Conservation (phyloP, 2,329 filamentous ascomycete species). For the Lizonia empirigonia region DNA sequence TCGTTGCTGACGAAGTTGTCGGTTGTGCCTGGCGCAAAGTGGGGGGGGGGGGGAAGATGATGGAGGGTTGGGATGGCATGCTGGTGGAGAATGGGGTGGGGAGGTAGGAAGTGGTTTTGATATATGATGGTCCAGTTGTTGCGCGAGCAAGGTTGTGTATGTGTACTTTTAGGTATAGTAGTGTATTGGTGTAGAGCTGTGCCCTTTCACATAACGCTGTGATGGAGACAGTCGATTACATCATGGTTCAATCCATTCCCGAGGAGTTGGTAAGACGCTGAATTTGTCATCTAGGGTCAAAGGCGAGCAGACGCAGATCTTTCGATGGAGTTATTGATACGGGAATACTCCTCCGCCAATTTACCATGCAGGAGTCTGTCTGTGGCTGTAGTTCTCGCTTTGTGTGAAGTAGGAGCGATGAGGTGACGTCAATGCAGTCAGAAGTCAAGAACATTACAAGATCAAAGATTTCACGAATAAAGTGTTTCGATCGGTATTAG, state of each 20-base stretch:
- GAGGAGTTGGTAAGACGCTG: not conserved
- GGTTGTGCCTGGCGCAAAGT: conserved; percentile 45
- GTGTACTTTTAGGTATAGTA: not conserved
- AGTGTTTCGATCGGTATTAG: conserved; percentile 15
- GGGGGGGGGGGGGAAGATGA: conserved; percentile 36
- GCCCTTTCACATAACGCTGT: not conserved
- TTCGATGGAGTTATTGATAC: not conserved
- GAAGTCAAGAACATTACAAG: not conserved
- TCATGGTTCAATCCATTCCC: conserved; percentile 7
- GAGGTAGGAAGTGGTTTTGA: not conserved
- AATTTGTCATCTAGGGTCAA: conserved; percentile 4
- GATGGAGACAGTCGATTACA: not conserved
- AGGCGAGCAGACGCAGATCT: not conserved
- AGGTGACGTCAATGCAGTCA: not conserved
- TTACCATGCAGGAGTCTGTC: not conserved
- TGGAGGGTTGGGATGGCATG: conserved; percentile 19
- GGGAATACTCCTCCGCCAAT: not conserved
- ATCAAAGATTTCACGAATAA: not conserved
- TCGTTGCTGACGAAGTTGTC: conserved; percentile 48
- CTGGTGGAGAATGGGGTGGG: not conserved
- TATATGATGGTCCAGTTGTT: not conserved
- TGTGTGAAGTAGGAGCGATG: not conserved
- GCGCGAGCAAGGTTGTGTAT: not conserved
- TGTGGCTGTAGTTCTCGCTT: not conserved
- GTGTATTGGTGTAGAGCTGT: not conserved